A percentile compares a stretch with the other conserved stretches of the same genome.
Evolutionary conservation across 345 rosid genomes (phyloP).

Genomic region (Balakata baccata): DNA sequence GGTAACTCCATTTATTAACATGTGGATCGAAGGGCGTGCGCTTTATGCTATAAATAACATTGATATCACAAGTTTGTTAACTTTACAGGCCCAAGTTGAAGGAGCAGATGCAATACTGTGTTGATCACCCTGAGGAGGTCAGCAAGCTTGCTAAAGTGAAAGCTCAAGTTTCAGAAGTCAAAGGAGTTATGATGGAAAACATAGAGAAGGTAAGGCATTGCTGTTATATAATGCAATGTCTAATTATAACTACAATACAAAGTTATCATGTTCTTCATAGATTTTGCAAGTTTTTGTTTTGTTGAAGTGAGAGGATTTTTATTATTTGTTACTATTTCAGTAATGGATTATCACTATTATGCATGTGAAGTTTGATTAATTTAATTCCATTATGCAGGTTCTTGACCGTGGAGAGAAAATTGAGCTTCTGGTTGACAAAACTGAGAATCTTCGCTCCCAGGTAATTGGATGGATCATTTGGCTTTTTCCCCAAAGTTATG

Average conservation of each 20-base stretch:
- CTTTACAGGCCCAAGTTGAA: conserved; percentile 73
- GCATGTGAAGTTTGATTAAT: background rate
- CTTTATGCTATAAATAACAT: background rate
- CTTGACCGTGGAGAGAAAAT: conserved; percentile 99
- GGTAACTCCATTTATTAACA: conserved; percentile 16
- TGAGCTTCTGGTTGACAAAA: conserved; percentile 94
- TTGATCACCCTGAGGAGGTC: conserved; percentile 94
- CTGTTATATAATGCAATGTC: background rate
- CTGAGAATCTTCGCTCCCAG: conserved; percentile 94
- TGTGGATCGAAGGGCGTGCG: background rate
- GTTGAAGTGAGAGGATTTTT: background rate
- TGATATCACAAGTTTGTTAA: background rate
- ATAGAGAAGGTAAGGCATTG: conserved; percentile 69
- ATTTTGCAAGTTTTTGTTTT: background rate
- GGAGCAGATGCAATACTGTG: conserved; percentile 92
- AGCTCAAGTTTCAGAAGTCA: conserved; percentile 98
- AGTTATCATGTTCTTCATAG: background rate
- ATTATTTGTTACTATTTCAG: background rate
- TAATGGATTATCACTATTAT: too few relatives aligned
- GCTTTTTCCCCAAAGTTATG: background rate
- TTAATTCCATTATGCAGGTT: conserved; percentile 47
- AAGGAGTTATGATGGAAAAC: conserved; percentile 99
- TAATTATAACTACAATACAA: background rate
- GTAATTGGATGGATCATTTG: conserved; percentile 28
- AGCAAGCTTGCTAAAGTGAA: conserved; percentile 96